Base-by-base conservation (phyloP, 352 stramenopile genomes). In the Phytophthora pistaciae region DNA sequence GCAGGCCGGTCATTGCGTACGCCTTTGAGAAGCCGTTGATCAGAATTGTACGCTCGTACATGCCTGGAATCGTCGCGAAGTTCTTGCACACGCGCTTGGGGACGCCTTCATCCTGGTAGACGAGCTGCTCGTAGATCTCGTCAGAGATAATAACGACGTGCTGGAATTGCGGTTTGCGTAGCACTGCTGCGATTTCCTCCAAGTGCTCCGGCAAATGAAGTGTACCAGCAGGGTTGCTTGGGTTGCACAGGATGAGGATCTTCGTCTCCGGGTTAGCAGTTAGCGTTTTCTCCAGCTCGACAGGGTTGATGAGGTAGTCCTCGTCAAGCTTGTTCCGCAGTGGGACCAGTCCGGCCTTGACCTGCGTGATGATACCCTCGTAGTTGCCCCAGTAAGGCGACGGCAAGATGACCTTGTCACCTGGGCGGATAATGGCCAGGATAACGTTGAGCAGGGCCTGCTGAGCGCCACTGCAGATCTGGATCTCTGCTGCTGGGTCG, bases 1-100 rank as follows among this genome's bases (percentile, higher is more conserved):
- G 82, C 40, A 98, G 84, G 11, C 97, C 97, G 7, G 97, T 98
- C 97, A 99, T 99, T 27, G 96, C 96, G 71, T 98, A 94, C 16
- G 91, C 92, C 83, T 99, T 99, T 54, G 91, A 98, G 68, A 99
- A 99, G 1, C 97, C 97, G 72, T 99, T 99, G 23, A 99, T 80
- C n/a, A 98, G 84, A 9, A 99, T 76, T 27, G 96, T 99, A 9
- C 96, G 84, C 50, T 93, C 68, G 61, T 90, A 97, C 91, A 99
- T 98, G 55, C 66, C 84, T 0, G 87, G 84, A 10, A 93, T 66
- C 23, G 79, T 72, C 23, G 85, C 88, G 58, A 97, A 95, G 60
- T 77, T 92, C 64, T 84, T 64, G 74, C 92, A 89, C 8, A 68
- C 66, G 53, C 82, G 82, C 36, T 76, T 83, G 53, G 69, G 84